phyloP scores from a whole-genome alignment of 768 basidiomycete species.

The Tulasnella sp. region DNA sequence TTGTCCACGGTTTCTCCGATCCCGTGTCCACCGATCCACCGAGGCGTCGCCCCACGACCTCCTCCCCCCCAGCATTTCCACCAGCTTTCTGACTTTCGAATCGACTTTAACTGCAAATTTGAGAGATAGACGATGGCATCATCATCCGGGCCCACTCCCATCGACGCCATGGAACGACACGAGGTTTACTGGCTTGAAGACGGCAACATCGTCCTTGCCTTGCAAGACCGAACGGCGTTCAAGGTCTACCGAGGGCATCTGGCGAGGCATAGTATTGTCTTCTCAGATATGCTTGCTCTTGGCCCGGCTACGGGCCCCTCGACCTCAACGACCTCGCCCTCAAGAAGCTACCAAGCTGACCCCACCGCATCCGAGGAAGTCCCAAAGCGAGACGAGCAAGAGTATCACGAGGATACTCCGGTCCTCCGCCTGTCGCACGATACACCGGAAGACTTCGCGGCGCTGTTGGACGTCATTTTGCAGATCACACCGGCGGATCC shows the following conservation, averaged over 20 bases:
- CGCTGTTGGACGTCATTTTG: conserved; percentile 1
- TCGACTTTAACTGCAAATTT: not conserved
- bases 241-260: conserved; percentile 6
- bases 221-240: conserved; percentile 1
- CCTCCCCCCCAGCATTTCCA: not conserved
- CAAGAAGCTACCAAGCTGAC: not conserved
- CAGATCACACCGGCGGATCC: not conserved
- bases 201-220: conserved; percentile 7
- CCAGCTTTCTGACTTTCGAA: not conserved
- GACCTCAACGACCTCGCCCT: not conserved
- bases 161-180: not conserved
- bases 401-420: not conserved
- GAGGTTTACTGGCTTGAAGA: conserved; percentile 3
- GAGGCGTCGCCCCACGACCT: not conserved
- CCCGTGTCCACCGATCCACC: not conserved
- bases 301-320: not conserved
- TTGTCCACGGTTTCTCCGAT: not conserved
- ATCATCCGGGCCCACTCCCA: not conserved
- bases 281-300: conserved; percentile 2
- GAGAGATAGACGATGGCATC: not conserved
- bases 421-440: conserved; percentile 4
- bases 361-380: not conserved
- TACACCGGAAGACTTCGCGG: not conserved
- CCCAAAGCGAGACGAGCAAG: not conserved
- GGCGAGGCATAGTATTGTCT: conserved; percentile 2